phyloP scores from a whole-genome alignment of 148 eudicot species.

The Linanthus parryae region DNA sequence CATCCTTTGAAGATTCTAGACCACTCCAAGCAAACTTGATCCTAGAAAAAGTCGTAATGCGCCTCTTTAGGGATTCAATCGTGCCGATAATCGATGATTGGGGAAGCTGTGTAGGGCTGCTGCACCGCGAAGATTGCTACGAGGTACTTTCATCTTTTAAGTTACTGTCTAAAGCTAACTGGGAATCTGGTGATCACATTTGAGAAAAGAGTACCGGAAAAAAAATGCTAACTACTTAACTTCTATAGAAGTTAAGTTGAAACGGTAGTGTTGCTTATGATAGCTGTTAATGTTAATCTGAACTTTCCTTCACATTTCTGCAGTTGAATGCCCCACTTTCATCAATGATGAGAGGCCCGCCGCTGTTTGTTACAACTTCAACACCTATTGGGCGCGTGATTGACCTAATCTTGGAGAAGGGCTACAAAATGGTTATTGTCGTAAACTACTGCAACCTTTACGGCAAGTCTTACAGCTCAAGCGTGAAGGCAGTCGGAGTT shows the following conservation, averaged over 20 bases:
- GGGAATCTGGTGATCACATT: too few relatives aligned
- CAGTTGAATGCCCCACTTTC: slow-evolving; percentile 51
- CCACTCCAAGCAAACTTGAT: slow-evolving; percentile 41
- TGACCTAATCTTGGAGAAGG: slow-evolving; percentile 50
- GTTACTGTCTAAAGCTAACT: too few relatives aligned
- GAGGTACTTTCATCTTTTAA: slow-evolving; percentile 24
- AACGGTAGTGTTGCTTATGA: background rate
- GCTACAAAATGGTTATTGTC: slow-evolving; percentile 49
- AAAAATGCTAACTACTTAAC: too few relatives aligned
- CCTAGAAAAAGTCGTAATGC: slow-evolving; percentile 41
- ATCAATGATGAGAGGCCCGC: slow-evolving; percentile 58
- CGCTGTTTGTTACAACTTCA: slow-evolving; percentile 47
- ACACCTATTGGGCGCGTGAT: slow-evolving; percentile 53
- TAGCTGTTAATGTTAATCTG: background rate
- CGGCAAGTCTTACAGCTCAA: slow-evolving; percentile 27
- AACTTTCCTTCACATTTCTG: slow-evolving; percentile 3
- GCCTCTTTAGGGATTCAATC: slow-evolving; percentile 38
- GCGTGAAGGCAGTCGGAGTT: slow-evolving; percentile 53
- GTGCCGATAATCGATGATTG: slow-evolving; percentile 61
- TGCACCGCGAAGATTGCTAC: slow-evolving; percentile 58
- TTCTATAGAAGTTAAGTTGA: too few relatives aligned
- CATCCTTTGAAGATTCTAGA: slow-evolving; percentile 45
- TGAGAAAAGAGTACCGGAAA: too few relatives aligned
- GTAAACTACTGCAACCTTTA: slow-evolving; percentile 30
- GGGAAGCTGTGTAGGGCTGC: slow-evolving; percentile 66